Evolutionary conservation across 2,329 filamentous ascomycete genomes (phyloP), one percentile per base, ranked within the genome.

Genomic region (Claviceps sp.): DNA sequence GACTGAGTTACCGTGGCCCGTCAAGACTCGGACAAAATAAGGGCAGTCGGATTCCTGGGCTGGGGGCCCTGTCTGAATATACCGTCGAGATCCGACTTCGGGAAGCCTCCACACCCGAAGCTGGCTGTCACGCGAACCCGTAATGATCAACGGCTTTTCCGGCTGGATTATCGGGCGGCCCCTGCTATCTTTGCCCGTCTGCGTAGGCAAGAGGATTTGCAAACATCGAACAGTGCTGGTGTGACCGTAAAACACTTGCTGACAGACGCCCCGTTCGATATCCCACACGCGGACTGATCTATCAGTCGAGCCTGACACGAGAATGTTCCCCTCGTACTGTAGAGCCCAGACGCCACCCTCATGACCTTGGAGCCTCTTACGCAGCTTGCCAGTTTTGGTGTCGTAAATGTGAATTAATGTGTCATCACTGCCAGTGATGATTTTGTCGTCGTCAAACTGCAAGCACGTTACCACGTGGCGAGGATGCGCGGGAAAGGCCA

Each of bases 281-380:
- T 98, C 91, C 93, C 93, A 98, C 0, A 98, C 91, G n/a, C 93
- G 83, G n/a, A 98, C 93, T 11, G 93, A 95, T 47, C 93, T 79
- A 68, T 98, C 93, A 0, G 93, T 98, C 6, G 90, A 96, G 2
- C 93, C 93, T 16, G 93, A 98, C 2, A 98, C 93, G 20, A 98
- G 72, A 16, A 87, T 88, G 63, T 97, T 96, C 49, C 90, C 91
- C 63, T 96, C 85, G 64, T 97, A 98, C 66, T 97, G 90, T 50
- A 98, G 71, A 34, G 93, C 93, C 93, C 93, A 98, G 1, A 98
- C 93, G 46, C 93, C 93, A 37, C 93, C 93, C 67, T 98, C 93
- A 60, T 98, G 93, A 2, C 93, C 93, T 61, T 90, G 85, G 2
- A 98, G 79, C 57, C 85, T 88, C 62, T 82, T 88, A 47, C 86